These are phyloP conservation scores for Beauveria varroae DNA, from an alignment of 2,329 filamentous ascomycete genomes.

Conservation along the genomic window DNA sequence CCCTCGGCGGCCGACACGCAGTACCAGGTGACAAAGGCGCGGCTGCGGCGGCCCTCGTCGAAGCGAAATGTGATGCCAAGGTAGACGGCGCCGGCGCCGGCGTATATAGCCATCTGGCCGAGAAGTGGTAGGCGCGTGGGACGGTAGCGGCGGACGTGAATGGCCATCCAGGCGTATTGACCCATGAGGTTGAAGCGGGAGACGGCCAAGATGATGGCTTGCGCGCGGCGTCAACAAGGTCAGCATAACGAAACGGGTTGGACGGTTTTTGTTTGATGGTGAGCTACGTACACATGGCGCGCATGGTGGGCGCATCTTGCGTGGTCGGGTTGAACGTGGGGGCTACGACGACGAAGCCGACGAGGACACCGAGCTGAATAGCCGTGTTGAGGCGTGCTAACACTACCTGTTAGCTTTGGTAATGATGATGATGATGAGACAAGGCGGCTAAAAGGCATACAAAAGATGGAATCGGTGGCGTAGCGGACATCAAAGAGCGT, in stretches of 20 bases:
- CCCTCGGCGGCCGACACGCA: constrained; percentile 46
- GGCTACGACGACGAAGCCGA: constrained; percentile 56
- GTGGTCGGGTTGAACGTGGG: constrained; percentile 34
- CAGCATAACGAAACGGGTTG: not conserved
- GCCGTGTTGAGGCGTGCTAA: constrained; percentile 48
- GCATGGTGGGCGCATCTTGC: constrained; percentile 31
- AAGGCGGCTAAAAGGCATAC: constrained; percentile 13
- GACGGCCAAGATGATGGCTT: constrained; percentile 39
- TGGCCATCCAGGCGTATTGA: constrained; percentile 44
- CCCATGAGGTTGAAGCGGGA: constrained; percentile 44
- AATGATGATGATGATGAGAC: no score
- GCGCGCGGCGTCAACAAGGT: not conserved
- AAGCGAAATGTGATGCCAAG: constrained; percentile 35
- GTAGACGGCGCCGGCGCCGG: constrained; percentile 30
- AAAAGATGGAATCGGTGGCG: constrained; percentile 55
- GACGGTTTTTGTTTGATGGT: not conserved
- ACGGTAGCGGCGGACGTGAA: constrained; percentile 34
- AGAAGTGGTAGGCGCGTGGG: constrained; percentile 28
- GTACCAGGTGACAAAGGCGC: constrained; percentile 41
- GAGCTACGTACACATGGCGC: constrained; percentile 30
- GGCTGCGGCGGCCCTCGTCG: constrained; percentile 22
- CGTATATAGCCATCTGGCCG: constrained; percentile 28
- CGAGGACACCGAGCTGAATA: constrained; percentile 55
- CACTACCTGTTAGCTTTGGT: not conserved
- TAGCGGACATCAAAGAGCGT: constrained; percentile 60